phyloP scores from a whole-genome alignment of 441 rosid species.

The Euphorbia celastroides region DNA sequence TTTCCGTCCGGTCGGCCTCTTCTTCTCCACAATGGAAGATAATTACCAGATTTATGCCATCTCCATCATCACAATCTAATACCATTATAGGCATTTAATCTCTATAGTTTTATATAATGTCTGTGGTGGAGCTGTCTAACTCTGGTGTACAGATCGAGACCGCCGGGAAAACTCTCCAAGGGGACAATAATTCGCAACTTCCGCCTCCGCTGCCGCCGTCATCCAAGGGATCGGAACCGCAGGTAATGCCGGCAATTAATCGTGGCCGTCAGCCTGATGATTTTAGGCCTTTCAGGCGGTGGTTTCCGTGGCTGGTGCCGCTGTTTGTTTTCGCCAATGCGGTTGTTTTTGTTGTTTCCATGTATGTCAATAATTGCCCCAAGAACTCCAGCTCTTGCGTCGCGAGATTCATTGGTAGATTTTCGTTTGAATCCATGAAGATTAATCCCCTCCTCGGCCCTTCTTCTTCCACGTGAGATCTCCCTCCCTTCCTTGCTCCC shows the following conservation, averaged over 20 bases:
- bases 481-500: not conserved
- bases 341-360: slow-evolving; percentile 40
- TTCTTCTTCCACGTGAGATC: slow-evolving; percentile 61
- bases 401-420: slow-evolving; percentile 59
- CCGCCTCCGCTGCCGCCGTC: not conserved
- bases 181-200: not conserved
- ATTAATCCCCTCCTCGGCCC: slow-evolving; percentile 96
- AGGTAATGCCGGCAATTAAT: slow-evolving; percentile 9
- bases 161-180: slow-evolving; percentile 5
- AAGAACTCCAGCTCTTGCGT: slow-evolving; percentile 40
- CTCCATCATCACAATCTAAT: not conserved
- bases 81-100: not conserved
- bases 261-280: slow-evolving; percentile 18
- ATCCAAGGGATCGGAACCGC: not conserved
- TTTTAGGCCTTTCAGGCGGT: slow-evolving; percentile 47
- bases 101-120: not conserved
- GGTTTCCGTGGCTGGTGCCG: slow-evolving; percentile 78
- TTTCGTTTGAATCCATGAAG: slow-evolving; percentile 72
- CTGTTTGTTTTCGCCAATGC: slow-evolving; percentile 54
- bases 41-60: not conserved
- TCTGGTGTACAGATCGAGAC: too few relatives aligned
- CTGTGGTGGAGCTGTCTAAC: not conserved
- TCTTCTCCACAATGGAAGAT: not conserved
- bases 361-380: slow-evolving; percentile 83
- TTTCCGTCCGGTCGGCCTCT: too few relatives aligned